Conservation (phyloP, 1,284 basidiomycete genomes). For the Hortiboletus rubellus region DNA sequence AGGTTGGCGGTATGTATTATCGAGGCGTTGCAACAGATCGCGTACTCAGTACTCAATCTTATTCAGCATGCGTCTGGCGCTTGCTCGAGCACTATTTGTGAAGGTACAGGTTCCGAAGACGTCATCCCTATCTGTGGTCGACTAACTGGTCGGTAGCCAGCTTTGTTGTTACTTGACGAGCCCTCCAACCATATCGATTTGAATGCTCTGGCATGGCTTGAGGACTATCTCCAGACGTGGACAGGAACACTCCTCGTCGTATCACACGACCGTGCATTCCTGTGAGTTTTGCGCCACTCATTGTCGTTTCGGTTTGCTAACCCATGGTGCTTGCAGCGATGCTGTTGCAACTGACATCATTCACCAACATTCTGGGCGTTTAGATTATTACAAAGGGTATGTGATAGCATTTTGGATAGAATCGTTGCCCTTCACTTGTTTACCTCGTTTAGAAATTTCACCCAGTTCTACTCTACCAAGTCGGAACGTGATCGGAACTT, state of each 20-base stretch:
- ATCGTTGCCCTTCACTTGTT: neutral
- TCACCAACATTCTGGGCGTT: conserved; percentile 91
- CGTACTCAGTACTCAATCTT: conserved; percentile 4
- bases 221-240: conserved; percentile 99
- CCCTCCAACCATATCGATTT: conserved; percentile 97
- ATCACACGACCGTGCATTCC: conserved; percentile 98
- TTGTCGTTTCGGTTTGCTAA: neutral
- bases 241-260: conserved; percentile 92
- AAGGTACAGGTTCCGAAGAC: conserved; percentile 55
- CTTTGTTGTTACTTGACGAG: conserved; percentile 88
- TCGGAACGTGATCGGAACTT: conserved; percentile 91
- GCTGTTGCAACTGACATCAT: conserved; percentile 96
- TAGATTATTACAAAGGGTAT: conserved; percentile 93
- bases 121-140: neutral
- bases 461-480: conserved; percentile 98
- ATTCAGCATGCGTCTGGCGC: conserved; percentile 76
- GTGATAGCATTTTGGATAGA: conserved; percentile 7
- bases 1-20: conserved; percentile 78
- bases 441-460: conserved; percentile 82
- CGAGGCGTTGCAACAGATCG: neutral
- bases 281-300: conserved; percentile 47
- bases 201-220: conserved; percentile 83
- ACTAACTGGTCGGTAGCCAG: conserved; percentile 46
- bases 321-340: conserved; percentile 54
- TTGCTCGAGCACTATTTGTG: conserved; percentile 91